Evolutionary conservation across 2,329 filamentous ascomycete species (phyloP).

Genomic region (Aspergillus awamori): DNA sequence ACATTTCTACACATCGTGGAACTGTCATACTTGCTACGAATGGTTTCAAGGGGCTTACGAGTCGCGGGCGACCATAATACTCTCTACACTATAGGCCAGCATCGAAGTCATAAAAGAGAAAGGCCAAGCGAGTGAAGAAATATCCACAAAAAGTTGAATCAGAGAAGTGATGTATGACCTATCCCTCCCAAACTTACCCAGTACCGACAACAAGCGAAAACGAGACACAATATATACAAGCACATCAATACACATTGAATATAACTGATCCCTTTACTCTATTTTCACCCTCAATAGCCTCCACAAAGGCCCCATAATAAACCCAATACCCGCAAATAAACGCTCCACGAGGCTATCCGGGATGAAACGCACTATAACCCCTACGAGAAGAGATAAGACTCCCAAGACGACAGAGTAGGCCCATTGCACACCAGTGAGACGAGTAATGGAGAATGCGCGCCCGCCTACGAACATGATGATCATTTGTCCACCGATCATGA

Average conservation of each 20-base stretch:
- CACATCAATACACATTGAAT: background rate
- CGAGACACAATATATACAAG: background rate
- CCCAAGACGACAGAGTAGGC: slow-evolving; percentile 27
- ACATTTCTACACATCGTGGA: too few species aligned
- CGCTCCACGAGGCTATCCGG: background rate
- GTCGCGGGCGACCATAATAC: too few species aligned
- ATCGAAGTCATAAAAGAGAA: too few species aligned
- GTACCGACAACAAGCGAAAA: too few species aligned
- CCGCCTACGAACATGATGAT: slow-evolving; percentile 62
- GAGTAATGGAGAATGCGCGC: slow-evolving; percentile 56
- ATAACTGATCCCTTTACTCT: background rate
- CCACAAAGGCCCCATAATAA: background rate
- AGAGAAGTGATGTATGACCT: too few species aligned
- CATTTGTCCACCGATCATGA: slow-evolving; percentile 62
- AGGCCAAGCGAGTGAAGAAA: too few species aligned
- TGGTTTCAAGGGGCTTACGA: too few species aligned
- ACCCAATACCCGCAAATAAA: background rate
- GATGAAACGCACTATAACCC: background rate
- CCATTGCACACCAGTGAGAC: slow-evolving; percentile 57
- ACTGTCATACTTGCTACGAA: too few species aligned
- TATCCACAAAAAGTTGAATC: too few species aligned
- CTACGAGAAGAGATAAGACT: background rate
- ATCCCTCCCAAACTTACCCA: too few species aligned
- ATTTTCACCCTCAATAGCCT: background rate
- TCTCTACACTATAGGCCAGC: too few species aligned